Percentiles rank a stretch among this genome's conserved stretches.
Conservation (phyloP, 352 stramenopile genomes). For the Globisporangium barbulae region DNA sequence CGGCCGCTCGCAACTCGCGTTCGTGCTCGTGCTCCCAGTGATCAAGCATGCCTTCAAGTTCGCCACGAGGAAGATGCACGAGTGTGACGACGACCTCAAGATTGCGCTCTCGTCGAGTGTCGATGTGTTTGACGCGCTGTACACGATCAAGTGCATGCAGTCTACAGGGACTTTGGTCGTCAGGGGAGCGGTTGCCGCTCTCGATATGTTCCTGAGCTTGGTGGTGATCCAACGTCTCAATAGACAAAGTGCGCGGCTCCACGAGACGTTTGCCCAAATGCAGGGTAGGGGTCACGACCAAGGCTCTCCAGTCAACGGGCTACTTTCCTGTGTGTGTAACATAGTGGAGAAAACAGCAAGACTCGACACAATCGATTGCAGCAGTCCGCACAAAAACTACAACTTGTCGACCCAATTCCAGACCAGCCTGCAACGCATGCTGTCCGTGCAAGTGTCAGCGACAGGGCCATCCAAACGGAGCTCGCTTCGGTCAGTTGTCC, state of each 20-base stretch:
- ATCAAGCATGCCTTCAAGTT: slow-evolving; percentile 5
- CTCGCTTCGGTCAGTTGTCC: no score
- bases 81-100: neutral
- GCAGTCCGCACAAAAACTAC: no score
- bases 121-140: slow-evolving; percentile 32
- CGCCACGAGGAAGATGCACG: neutral
- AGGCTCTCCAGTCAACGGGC: neutral
- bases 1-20: neutral
- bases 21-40: slow-evolving; percentile 7
- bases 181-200: neutral
- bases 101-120: slow-evolving; percentile 2
- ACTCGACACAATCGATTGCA: no score
- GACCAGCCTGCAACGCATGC: no score
- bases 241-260: neutral
- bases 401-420: no score
- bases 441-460: no score
- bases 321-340: no score
- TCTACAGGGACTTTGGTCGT: neutral
- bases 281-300: neutral
- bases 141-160: slow-evolving; percentile 22
- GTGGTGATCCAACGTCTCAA: neutral
- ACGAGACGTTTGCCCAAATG: no score
- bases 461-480: no score
- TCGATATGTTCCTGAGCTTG: neutral
- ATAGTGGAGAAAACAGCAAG: no score